Conservation (phyloP, 2,329 filamentous ascomycete species). For the Colletotrichum lini region DNA sequence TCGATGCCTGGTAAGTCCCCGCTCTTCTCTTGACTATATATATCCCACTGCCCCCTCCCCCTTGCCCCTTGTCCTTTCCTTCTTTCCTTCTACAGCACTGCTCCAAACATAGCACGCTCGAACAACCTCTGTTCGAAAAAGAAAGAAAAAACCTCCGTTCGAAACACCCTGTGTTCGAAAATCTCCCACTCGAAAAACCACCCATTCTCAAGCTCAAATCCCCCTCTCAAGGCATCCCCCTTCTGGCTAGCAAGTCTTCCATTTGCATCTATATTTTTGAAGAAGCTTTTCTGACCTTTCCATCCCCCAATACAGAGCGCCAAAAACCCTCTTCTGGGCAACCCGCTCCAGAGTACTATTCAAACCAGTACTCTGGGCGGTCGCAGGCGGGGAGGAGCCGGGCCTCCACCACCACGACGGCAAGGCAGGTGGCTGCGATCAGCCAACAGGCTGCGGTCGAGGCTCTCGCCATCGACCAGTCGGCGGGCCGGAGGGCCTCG, state of each 20-base stretch:
- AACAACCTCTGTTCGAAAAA: constrained; percentile 1
- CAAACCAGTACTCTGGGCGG: constrained; percentile 19
- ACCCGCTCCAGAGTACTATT: constrained; percentile 21
- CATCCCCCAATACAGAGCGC: background rate
- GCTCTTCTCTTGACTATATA: background rate
- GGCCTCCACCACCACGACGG: constrained; percentile 12
- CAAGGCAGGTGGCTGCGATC: background rate
- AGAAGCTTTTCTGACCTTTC: constrained; percentile 12
- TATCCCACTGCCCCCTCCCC: background rate
- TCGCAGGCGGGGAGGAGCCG: background rate
- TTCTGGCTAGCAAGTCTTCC: background rate
- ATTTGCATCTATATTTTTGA: background rate
- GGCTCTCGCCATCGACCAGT: constrained; percentile 29
- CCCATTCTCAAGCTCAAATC: background rate
- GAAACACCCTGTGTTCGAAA: background rate
- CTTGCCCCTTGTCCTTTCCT: background rate
- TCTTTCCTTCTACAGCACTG: background rate
- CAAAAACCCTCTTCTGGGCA: background rate
- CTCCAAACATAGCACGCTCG: background rate
- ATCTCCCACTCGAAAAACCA: background rate
- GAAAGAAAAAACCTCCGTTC: background rate
- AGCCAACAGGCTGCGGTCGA: constrained; percentile 16
- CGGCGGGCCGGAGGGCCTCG: constrained; percentile 16
- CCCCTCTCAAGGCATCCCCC: background rate
- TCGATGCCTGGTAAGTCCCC: constrained; percentile 22